Evolutionary conservation across 2,329 filamentous ascomycete genomes (phyloP), one percentile per base, ranked within the genome.

Genomic region (Stagonosporopsis rhizophila): DNA sequence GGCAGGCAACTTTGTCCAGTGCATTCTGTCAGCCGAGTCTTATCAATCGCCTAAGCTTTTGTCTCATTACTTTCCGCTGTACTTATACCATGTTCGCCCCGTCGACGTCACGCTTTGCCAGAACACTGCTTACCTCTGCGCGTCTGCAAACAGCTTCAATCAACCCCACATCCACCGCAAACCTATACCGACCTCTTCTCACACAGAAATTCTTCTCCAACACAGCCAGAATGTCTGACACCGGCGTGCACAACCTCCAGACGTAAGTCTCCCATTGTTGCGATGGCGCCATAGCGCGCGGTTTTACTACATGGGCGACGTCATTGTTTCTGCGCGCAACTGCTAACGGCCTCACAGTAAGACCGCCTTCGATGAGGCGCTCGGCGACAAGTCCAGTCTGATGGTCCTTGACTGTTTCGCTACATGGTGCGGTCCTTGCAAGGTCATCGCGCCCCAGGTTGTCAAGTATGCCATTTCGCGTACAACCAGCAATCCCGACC

Each of bases 391-490:
- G 52, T 78, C 86, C 71, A 82, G 82, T 49, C 77, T 90, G 62
- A 85, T 96, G 67, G 80, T 97, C 59, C 81, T 98, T 71, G 94
- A 98, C 82, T 92, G 87, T 81, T 92, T 89, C 78, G 93, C 93
- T 53, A 87, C 82, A 61, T 97, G 93, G 93, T 98, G 94, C 82
- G 92, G 92, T 58, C 94, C 94, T 58, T 98, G 94, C 89, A 96
- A 93, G 83, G 84, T 88, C 69, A 95, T 97, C 70, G 86, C 92
- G 17, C 94, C 93, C 57, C 78, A 87, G 60, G 81, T 96, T 55
- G 83, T 83, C 67, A 83, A 88, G 84, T 89, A 78, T 74, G 85
- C 65, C 12, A 17, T 12, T 28, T 20, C 52, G 17, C 40, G 34
- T 51, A 14, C 23, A 12, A 7, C n/a, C 30, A 15, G 7, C 14